Conservation (phyloP, 228 moss, liverwort and hornwort genomes). For the Sphagnum fallax region DNA sequence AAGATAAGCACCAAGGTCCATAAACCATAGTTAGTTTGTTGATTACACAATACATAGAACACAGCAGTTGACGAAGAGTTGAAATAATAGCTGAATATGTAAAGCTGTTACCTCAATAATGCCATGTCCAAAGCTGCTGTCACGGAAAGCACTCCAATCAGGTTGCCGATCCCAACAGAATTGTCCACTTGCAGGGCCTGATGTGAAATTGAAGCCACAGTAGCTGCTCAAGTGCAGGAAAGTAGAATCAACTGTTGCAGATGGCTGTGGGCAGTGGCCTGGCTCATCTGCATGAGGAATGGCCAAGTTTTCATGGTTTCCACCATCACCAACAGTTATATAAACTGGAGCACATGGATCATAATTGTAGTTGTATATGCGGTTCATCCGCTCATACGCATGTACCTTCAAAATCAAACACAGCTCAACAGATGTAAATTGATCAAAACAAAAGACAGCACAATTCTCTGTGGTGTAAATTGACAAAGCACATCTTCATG, state of each 20-base stretch:
- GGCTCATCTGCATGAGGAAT: slow-evolving; percentile 55
- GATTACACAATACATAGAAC: no score
- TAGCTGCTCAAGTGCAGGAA: slow-evolving; percentile 47
- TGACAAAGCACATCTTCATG: no score
- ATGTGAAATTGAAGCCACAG: slow-evolving; percentile 80
- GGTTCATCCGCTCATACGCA: slow-evolving; percentile 91
- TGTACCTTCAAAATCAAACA: slow-evolving; percentile 45
- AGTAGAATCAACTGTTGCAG: slow-evolving; percentile 5
- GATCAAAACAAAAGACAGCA: no score
- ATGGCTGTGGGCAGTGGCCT: slow-evolving; percentile 37
- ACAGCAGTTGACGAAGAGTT: no score
- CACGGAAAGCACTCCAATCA: slow-evolving; percentile 83
- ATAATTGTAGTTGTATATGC: slow-evolving; percentile 69
- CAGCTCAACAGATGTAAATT: background rate
- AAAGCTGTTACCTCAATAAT: slow-evolving; percentile 63
- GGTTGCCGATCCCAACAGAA: slow-evolving; percentile 93
- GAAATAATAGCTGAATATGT: background rate
- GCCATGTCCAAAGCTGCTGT: slow-evolving; percentile 94
- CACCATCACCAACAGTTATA: slow-evolving; percentile 84
- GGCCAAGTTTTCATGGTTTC: slow-evolving; percentile 75
- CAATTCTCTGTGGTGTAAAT: no score
- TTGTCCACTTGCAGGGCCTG: slow-evolving; percentile 56
- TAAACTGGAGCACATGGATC: slow-evolving; percentile 77
- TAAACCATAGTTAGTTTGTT: no score
- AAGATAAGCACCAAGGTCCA: no score